These are phyloP conservation scores for Acephala macrosclerotiorum DNA, from an alignment of 2,329 filamentous ascomycete species.

Conservation along the genomic window DNA sequence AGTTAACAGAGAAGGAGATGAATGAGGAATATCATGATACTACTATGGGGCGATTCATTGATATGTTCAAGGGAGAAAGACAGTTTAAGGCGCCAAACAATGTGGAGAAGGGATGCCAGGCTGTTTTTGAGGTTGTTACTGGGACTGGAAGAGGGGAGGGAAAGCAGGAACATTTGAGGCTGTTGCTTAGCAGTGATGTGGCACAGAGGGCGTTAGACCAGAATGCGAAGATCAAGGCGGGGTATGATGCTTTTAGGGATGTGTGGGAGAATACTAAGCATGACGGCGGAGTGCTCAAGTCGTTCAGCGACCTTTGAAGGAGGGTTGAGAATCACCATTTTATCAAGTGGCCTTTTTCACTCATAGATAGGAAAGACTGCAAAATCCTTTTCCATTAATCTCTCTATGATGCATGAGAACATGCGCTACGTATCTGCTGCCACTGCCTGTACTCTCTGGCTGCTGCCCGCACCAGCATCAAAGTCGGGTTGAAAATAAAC, in stretches of 20 bases:
- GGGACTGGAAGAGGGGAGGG: slow-evolving; percentile 49
- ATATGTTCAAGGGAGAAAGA: slow-evolving; percentile 32
- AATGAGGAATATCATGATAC: slow-evolving; percentile 43
- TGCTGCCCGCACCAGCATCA: too few relatives aligned
- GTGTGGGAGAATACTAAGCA: slow-evolving; percentile 32
- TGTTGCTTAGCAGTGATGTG: slow-evolving; percentile 53
- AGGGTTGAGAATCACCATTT: neutral
- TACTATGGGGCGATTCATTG: slow-evolving; percentile 36
- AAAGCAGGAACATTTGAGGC: slow-evolving; percentile 46
- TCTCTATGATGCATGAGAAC: too few relatives aligned
- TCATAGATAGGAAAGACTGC: neutral
- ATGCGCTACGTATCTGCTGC: too few relatives aligned
- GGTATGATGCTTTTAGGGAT: slow-evolving; percentile 20
- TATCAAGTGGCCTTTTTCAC: neutral
- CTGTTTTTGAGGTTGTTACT: slow-evolving; percentile 53
- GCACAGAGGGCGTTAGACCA: neutral
- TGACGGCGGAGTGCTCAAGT: slow-evolving; percentile 23
- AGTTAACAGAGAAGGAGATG: slow-evolving; percentile 46
- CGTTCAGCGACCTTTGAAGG: neutral
- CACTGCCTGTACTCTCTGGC: too few relatives aligned
- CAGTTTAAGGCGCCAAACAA: slow-evolving; percentile 46
- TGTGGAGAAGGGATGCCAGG: slow-evolving; percentile 53
- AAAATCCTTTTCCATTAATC: neutral
- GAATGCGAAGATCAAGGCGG: slow-evolving; percentile 5
- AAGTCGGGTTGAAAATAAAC: too few relatives aligned